These are phyloP conservation scores for Aureobasidium lini DNA, from an alignment of 2,329 filamentous ascomycete species.

Conservation along the genomic window DNA sequence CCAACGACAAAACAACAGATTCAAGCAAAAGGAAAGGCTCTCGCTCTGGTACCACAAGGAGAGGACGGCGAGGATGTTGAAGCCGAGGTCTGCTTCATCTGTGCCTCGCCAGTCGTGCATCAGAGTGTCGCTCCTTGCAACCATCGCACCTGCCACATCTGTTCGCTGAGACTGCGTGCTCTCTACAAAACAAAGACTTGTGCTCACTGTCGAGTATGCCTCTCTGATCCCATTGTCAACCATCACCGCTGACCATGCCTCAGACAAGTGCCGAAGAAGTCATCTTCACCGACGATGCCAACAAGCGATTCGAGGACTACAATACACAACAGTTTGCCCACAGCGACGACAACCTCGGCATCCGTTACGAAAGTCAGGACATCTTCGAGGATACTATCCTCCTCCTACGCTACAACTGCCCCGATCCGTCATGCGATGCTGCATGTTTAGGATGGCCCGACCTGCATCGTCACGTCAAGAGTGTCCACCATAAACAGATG, in stretches of 20 bases:
- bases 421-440: constrained; percentile 74
- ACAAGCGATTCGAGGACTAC: constrained; percentile 83
- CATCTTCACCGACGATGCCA: constrained; percentile 80
- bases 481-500: constrained; percentile 77
- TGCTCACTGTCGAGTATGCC: constrained; percentile 80
- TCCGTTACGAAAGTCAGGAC: constrained; percentile 79
- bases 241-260: not conserved
- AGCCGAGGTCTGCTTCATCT: constrained; percentile 92
- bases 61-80: constrained; percentile 25
- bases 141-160: constrained; percentile 94
- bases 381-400: constrained; percentile 88
- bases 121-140: constrained; percentile 89
- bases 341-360: constrained; percentile 78
- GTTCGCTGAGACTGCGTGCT: constrained; percentile 79
- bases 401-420: constrained; percentile 89
- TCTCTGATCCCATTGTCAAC: constrained; percentile 16
- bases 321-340: constrained; percentile 63
- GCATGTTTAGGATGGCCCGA: constrained; percentile 77
- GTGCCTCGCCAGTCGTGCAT: constrained; percentile 82
- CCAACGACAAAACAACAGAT: constrained; percentile 18
- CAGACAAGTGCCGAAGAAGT: constrained; percentile 69
- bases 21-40: constrained; percentile 6
- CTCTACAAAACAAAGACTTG: constrained; percentile 95
- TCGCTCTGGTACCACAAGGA: not conserved
- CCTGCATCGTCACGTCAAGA: constrained; percentile 73